Percentiles rank a stretch among this genome's conserved stretches.
Conservation (phyloP, 1,139 yeast genomes). For the Zygoascus sp. region DNA sequence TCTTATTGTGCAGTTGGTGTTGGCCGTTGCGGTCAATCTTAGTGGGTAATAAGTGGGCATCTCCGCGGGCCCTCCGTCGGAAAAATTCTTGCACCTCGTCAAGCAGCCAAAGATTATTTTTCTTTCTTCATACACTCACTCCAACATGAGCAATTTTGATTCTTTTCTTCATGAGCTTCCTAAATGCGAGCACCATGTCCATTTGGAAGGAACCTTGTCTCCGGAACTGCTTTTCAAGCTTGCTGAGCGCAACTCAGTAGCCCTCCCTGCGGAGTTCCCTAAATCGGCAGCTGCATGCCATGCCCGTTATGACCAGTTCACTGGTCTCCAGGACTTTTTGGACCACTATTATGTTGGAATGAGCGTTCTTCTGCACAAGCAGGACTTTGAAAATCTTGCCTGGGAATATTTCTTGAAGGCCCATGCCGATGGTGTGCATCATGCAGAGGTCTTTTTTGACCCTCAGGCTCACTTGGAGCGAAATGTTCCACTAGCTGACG, state of each 20-base stretch:
- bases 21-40: too few species aligned
- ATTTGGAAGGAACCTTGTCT: slow-evolving; percentile 74
- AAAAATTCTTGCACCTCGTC: neutral
- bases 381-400: slow-evolving; percentile 72
- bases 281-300: slow-evolving; percentile 48
- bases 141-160: neutral
- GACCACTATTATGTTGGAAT: slow-evolving; percentile 76
- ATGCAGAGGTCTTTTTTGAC: slow-evolving; percentile 72
- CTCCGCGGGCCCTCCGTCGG: neutral
- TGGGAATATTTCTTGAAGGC: slow-evolving; percentile 65
- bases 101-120: neutral
- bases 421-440: slow-evolving; percentile 51
- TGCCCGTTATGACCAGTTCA: slow-evolving; percentile 54
- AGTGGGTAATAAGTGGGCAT: neutral
- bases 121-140: neutral
- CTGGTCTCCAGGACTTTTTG: slow-evolving; percentile 69
- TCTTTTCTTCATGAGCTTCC: slow-evolving; percentile 61
- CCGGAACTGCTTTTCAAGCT: slow-evolving; percentile 64
- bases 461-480: slow-evolving; percentile 80
- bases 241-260: slow-evolving; percentile 53
- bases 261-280: slow-evolving; percentile 60
- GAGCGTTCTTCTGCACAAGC: slow-evolving; percentile 59
- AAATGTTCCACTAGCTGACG: slow-evolving; percentile 53
- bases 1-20: too few species aligned
- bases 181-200: slow-evolving; percentile 80